Conservation (phyloP, 108 stramenopile species). For the Nitzschia sp. region DNA sequence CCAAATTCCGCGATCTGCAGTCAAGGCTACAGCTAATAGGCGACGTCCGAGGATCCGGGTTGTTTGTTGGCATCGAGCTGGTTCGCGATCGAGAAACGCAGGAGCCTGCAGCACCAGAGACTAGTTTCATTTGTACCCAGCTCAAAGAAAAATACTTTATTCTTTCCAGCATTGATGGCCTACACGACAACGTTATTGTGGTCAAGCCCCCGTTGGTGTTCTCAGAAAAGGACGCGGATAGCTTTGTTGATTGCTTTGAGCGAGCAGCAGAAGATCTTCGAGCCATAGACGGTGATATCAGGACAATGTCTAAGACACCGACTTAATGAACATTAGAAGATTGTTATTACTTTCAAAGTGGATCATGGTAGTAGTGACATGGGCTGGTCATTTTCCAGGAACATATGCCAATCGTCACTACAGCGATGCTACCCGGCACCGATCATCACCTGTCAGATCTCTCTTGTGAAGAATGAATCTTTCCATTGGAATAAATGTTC, state of each 20-base stretch:
- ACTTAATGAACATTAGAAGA: no score
- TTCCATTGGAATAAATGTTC: no score
- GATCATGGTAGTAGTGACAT: no score
- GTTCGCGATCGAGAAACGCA: constrained; percentile 55
- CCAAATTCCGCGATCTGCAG: constrained; percentile 44
- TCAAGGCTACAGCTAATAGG: constrained; percentile 63
- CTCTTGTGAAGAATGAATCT: no score
- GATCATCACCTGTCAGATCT: no score
- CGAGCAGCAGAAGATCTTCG: constrained; percentile 34
- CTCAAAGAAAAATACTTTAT: constrained; percentile 74
- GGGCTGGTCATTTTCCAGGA: no score
- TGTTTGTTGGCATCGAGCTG: constrained; percentile 94
- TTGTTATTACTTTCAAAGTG: no score
- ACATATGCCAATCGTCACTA: no score
- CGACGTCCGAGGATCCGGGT: constrained; percentile 90
- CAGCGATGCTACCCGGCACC: no score
- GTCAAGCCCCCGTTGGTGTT: constrained; percentile 97
- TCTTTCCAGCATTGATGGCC: constrained; percentile 89
- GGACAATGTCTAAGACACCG: constrained; percentile 20
- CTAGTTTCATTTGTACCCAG: constrained; percentile 73
- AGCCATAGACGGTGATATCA: constrained; percentile 1
- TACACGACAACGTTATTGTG: constrained; percentile 87
- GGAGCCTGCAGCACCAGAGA: constrained; percentile 73
- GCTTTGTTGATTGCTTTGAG: constrained; percentile 68
- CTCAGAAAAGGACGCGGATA: constrained; percentile 64